Base-by-base conservation (phyloP, 768 basidiomycete genomes). In the Amanita brunnescens region DNA sequence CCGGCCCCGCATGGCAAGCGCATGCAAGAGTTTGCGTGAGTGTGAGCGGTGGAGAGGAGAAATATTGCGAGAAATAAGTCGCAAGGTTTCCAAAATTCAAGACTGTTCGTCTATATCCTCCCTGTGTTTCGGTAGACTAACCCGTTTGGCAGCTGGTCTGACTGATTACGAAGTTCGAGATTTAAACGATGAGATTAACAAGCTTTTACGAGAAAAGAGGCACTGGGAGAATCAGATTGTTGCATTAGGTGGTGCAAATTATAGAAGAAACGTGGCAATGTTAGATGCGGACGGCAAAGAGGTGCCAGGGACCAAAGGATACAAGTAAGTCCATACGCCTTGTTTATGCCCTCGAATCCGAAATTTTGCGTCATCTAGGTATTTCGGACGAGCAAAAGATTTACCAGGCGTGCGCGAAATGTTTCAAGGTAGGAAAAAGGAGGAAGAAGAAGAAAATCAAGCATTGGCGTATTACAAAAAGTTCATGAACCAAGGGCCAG, bases 191-290 rank as follows among this genome's bases (percentile, higher is more conserved):
- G 93, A 97, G 61, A 99, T 99, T 57, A 99, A 98, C 74, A 90
- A 85, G 62, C 71, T 96, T 12, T 71, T 99, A 76, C 79, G 95
- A 30, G 95, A 99, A 70, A 97, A 98, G 65, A 70, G 87, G 38
- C 94, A 97, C 67, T 98, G 92, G 91, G 95, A 98, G 71, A 94
- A 93, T 58, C 94, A 96, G 65, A 96, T 98, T 46, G 86, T 97
- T n/a, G 84, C 85, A 5, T 72, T 97, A 1, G 94, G 94, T 41
- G 95, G 95, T 55, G 95, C 94, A 18, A 99, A 97, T 63, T 98
- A 97, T 65, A 76, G 91, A 60, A 74, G 95, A 47, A 96, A 92
- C 62, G 88, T 93, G 10, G 85, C 91, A 45, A 94, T 94, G 89
- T 61, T 91, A 58, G 91, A 95, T 62, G 91, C 91, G 53, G 93